Evolutionary conservation across 2,329 filamentous ascomycete species (phyloP).

Genomic region (Berkeleyomyces basicola): DNA sequence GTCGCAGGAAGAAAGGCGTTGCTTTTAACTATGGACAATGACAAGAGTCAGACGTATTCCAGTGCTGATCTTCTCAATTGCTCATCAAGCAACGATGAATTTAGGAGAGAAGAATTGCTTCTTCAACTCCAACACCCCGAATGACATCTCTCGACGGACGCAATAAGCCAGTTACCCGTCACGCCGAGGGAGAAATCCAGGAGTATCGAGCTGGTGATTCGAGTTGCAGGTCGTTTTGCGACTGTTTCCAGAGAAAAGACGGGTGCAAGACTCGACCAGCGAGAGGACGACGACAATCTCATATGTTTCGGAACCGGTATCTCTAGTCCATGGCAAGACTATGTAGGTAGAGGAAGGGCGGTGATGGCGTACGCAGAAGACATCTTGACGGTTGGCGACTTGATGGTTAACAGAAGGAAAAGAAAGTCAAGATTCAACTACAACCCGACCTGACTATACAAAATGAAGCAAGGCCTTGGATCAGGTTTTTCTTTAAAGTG

Average conservation of each 20-base stretch:
- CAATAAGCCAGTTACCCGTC: slow-evolving; percentile 28
- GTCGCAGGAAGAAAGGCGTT: slow-evolving; percentile 25
- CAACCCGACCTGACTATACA: neutral
- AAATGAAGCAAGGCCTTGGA: slow-evolving; percentile 5
- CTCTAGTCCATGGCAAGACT: slow-evolving; percentile 12
- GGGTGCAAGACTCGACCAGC: slow-evolving; percentile 33
- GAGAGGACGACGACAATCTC: slow-evolving; percentile 76
- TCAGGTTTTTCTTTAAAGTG: slow-evolving; percentile 5
- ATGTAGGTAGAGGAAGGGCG: slow-evolving; percentile 19
- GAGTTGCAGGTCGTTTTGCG: neutral
- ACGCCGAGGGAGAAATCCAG: slow-evolving; percentile 40
- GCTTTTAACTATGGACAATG: slow-evolving; percentile 14
- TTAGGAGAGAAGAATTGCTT: slow-evolving; percentile 52
- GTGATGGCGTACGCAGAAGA: slow-evolving; percentile 37
- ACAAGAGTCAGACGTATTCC: slow-evolving; percentile 1
- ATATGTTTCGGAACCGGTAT: slow-evolving; percentile 15
- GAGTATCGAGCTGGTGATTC: slow-evolving; percentile 65
- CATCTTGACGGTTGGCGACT: slow-evolving; percentile 22
- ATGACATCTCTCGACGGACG: slow-evolving; percentile 38
- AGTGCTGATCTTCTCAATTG: neutral
- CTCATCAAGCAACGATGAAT: slow-evolving; percentile 44
- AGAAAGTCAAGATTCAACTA: slow-evolving; percentile 9
- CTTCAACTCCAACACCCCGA: slow-evolving; percentile 70
- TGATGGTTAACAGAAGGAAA: slow-evolving; percentile 5
- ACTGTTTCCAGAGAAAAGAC: slow-evolving; percentile 10